These are phyloP conservation scores for Digitaria exilis DNA, from an alignment of 202 grass and related monocot genomes.

Conservation along the genomic window DNA sequence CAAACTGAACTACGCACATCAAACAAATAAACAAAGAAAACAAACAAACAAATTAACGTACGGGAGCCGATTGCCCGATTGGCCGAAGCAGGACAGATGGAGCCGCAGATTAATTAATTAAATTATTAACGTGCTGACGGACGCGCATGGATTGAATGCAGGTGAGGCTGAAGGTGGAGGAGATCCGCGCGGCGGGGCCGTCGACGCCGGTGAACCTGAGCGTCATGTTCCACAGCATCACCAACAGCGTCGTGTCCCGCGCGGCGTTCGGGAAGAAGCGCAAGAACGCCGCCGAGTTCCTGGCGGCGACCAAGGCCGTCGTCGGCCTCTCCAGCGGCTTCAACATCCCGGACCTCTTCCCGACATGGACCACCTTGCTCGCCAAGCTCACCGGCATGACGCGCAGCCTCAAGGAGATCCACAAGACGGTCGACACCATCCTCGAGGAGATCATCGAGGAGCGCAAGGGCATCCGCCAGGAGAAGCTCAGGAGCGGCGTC, in stretches of 20 bases:
- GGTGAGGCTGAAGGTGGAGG: constrained; percentile 27
- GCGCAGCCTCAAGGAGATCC: constrained; percentile 21
- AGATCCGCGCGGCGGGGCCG: constrained; percentile 21
- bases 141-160: neutral
- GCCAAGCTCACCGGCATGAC: constrained; percentile 33
- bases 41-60: no score
- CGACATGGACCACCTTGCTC: neutral
- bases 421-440: constrained; percentile 19
- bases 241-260: constrained; percentile 29
- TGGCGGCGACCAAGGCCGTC: constrained; percentile 30
- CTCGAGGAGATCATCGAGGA: constrained; percentile 30
- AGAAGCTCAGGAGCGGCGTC: neutral
- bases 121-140: no score
- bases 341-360: constrained; percentile 35
- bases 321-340: constrained; percentile 25
- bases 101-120: neutral
- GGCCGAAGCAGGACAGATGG: no score
- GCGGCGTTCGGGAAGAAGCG: constrained; percentile 34
- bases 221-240: constrained; percentile 27
- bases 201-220: constrained; percentile 17
- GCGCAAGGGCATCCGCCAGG: neutral
- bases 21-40: no score
- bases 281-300: constrained; percentile 13
- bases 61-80: no score
- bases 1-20: no score